Evolutionary conservation across 2,329 filamentous ascomycete genomes (phyloP), one percentile per base, ranked within the genome.

Genomic region (Penicillium sp.): DNA sequence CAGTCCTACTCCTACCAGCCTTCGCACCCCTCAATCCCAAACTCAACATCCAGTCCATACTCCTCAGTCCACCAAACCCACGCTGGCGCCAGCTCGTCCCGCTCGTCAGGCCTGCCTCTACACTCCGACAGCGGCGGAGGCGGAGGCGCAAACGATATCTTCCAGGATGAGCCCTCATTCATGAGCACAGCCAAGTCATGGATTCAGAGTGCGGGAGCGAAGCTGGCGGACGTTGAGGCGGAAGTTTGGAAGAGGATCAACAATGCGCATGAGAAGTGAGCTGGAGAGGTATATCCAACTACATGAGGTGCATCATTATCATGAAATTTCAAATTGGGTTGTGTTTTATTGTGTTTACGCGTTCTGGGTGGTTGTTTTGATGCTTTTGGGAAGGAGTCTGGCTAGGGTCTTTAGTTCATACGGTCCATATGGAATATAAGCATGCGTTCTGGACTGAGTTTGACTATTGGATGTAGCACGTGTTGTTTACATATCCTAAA

Each of bases 211-310:
- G 72, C 70, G 18, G 73, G 73, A 4, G 62, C 57, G 42, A 72
- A 72, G 49, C 54, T 75, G 47, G 70, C 66, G 7, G 69, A 76
- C 62, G 68, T 72, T 39, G 75, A 77, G 61, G 70, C 71, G 47
- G 71, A 71, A 62, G 70, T 75, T 40, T 78, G 75, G 75, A 74
- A 64, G 65, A 66, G 67, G 53, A 71, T 78, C 45, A 75, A 75
- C 62, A 61, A 66, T 52, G 64, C 59, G 13, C 66, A 69, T 63
- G 62, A 63, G 50, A 53, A 56, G 49, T 37, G 46, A 51, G 53
- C 48, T 24, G 47, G 10, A 12, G 3, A 24, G 18, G 24, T 33
- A 28, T 28, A 28, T 28, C 7, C 9, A 9, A 18, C 40, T 44
- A 32, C 32, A 12, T 33, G 24, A 2, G n/a, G 44, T 33, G 10